Conservation (phyloP, 177 flowering plant genomes). For the Tripterygium wilfordii region DNA sequence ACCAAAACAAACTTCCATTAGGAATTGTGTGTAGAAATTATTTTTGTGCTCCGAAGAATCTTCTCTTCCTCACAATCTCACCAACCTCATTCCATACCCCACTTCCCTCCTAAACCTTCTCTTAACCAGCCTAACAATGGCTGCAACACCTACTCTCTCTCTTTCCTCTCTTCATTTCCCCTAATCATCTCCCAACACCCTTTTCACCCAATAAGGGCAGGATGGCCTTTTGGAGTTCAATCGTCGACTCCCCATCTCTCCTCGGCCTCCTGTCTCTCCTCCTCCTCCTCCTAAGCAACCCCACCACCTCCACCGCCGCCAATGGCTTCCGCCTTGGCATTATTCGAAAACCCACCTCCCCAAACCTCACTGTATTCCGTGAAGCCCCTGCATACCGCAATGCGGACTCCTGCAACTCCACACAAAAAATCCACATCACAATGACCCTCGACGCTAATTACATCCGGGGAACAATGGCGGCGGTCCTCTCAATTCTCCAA, state of each 20-base stretch:
- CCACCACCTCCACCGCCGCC: too few relatives aligned
- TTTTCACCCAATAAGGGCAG: constrained; percentile 4
- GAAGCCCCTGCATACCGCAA: constrained; percentile 42
- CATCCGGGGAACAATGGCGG: constrained; percentile 47
- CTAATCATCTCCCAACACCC: neutral
- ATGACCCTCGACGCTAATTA: too few relatives aligned
- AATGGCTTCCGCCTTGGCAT: constrained; percentile 19
- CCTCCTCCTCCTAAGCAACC: constrained; percentile 6
- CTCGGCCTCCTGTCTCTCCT: constrained; percentile 26
- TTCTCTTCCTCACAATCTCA: constrained; percentile 1
- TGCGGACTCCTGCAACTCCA: constrained; percentile 19
- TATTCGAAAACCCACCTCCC: constrained; percentile 19
- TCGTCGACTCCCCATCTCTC: constrained; percentile 11
- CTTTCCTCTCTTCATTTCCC: constrained; percentile 1
- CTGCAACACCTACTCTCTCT: neutral
- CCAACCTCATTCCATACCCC: neutral
- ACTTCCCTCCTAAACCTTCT: neutral
- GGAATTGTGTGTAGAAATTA: too few relatives aligned
- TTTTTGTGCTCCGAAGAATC: neutral
- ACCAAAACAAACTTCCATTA: neutral
- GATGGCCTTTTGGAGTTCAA: constrained; percentile 26
- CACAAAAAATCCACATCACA: constrained; percentile 24
- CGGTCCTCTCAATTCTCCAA: constrained; percentile 39
- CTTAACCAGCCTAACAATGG: constrained; percentile 1
- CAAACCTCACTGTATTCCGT: constrained; percentile 22